A percentile compares a stretch with the other conserved stretches of the same genome.
phyloP scores from a whole-genome alignment of 1,139 yeast genomes.

The Zygoascus sp. region DNA sequence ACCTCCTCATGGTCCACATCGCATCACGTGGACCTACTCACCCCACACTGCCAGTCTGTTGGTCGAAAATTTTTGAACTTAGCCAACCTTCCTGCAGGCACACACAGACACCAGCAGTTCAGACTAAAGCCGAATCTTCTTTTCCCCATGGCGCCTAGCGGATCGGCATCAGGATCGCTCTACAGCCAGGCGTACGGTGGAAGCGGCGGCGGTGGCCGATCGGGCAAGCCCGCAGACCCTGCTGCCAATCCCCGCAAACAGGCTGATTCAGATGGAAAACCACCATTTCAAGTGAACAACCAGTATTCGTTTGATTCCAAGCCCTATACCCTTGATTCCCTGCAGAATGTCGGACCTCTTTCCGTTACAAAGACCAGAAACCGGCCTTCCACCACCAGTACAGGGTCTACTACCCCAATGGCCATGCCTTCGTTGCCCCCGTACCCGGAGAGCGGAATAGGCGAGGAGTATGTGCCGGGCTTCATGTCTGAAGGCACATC shows the following conservation, averaged over 20 bases:
- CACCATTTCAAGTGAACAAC: not conserved
- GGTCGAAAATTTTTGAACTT: not conserved
- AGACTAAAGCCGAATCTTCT: not conserved
- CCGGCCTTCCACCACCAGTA: not conserved
- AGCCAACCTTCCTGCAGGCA: not conserved
- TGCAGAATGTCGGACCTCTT: not conserved
- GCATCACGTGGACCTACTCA: not conserved
- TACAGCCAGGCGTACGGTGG: not conserved
- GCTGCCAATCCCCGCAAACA: not conserved
- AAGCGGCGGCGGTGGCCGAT: too few species aligned
- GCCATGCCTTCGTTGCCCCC: not conserved
- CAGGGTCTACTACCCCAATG: conserved; percentile 1
- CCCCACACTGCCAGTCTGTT: not conserved
- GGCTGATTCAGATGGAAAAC: not conserved
- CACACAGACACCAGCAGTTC: not conserved
- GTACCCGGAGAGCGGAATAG: conserved; percentile 6
- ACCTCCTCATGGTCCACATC: too few species aligned
- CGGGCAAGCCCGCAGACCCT: too few species aligned
- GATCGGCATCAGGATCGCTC: not conserved
- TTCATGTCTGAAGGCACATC: not conserved
- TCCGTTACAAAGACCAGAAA: not conserved
- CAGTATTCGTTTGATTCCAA: not conserved
- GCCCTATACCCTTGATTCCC: not conserved
- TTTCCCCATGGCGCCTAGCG: not conserved
- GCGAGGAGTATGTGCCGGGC: conserved; percentile 9